Base-by-base conservation (phyloP, 2,329 filamentous ascomycete species). In the Aspergillus phoenicis region DNA sequence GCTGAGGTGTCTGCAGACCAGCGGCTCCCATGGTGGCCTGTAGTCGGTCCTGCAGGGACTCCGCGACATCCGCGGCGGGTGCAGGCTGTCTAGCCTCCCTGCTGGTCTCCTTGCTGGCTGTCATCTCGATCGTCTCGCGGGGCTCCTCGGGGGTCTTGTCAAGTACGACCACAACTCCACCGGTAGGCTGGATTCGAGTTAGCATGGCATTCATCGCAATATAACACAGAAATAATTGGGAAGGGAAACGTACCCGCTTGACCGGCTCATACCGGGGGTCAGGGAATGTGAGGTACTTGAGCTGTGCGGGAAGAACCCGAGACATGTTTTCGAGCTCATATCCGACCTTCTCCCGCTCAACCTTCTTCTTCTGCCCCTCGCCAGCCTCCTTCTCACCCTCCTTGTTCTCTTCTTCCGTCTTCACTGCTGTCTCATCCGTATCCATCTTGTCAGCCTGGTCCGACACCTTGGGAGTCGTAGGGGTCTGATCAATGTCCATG, bases 311-410 rank as follows among this genome's bases (percentile, higher is more conserved):
- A 52, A 99, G 86, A 38, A 99, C 93, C 70, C 95, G 87, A 58
- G 91, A 96, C 92, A 99, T 96, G 82, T 99, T 99, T 74, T 95
- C 91, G 64, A 99, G 85, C 66, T 97, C 93, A 75, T 95, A 97
- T 68, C 95, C 95, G 61, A 96, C 86, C 85, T 97, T 98, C 81
- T 99, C 95, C 82, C 95, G 96, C 78, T 97, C 93, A 0, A 83
- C 82, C 83, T 95, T 96, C 85, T 96, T 97, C 85, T 94, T 97
- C 39, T 83, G 80, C 13, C 89, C 86, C 41, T 83, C 83, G 0
- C 73, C 74, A 6, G 76, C 72, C n/a, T 84, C 84, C 77, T 89
- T 89, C 51, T 89, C 87, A 64, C 85, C 86, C 36, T 80, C 74
- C 59, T 85, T 82, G 41, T 82, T 78, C 26, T 78, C 80, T 69